A percentile compares a stretch with the other conserved stretches of the same genome.
These are phyloP conservation scores for Phytophthora ramorum DNA, from an alignment of 352 stramenopile species.

Conservation along the genomic window DNA sequence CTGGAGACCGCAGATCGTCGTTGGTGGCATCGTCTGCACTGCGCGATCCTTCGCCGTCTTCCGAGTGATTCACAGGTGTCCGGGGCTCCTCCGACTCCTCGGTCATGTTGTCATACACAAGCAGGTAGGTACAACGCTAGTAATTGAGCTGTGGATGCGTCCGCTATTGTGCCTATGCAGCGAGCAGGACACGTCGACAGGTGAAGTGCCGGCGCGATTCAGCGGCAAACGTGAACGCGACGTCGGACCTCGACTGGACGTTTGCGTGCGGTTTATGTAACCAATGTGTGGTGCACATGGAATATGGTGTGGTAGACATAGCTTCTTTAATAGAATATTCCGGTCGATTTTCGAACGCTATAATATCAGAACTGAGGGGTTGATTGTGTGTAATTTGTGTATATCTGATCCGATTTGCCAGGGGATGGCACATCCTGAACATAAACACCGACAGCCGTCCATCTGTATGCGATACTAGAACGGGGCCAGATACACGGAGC, in stretches of 20 bases:
- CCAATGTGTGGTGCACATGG: not conserved
- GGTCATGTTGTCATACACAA: conserved; percentile 39
- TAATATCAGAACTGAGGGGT: no score
- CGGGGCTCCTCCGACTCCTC: conserved; percentile 21
- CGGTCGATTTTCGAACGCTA: no score
- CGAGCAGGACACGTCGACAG: conserved; percentile 6
- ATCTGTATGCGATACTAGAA: conserved; percentile 41
- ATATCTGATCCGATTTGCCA: not conserved
- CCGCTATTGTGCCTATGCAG: conserved; percentile 4
- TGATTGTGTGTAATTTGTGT: not conserved
- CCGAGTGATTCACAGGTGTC: conserved; percentile 23
- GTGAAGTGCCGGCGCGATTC: conserved; percentile 19
- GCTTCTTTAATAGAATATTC: no score
- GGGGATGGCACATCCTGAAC: conserved; percentile 7
- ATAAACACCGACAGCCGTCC: conserved; percentile 11
- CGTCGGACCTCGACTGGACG: conserved; percentile 13
- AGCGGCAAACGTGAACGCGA: conserved; percentile 18
- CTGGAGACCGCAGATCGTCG: conserved; percentile 25
- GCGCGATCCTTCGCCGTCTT: conserved; percentile 29
- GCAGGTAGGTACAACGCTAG: conserved; percentile 6
- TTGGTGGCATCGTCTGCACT: conserved; percentile 15
- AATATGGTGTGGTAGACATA: not conserved
- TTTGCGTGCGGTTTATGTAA: not conserved
- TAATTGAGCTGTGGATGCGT: conserved; percentile 13
- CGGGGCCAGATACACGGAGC: conserved; percentile 22